Percentiles rank a stretch among this genome's conserved stretches.
phyloP scores from a whole-genome alignment of 169 alveolate genomes.

The Eimeria sp. region DNA sequence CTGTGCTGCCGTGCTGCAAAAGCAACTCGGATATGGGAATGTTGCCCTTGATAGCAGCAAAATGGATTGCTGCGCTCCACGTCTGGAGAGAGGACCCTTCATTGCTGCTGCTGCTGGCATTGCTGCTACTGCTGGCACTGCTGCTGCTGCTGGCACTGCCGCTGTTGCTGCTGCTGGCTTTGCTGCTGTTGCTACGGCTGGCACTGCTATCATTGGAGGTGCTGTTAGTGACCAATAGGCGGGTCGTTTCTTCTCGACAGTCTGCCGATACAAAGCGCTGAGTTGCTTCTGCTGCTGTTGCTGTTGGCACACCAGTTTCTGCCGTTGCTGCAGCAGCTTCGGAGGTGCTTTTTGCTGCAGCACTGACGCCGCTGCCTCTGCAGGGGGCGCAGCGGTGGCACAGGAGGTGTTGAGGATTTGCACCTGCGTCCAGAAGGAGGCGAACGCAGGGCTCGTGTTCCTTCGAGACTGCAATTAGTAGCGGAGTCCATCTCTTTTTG shows the following conservation, averaged over 20 bases:
- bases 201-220: no score
- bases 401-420: slow-evolving; percentile 81
- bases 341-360: background rate
- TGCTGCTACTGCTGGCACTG: background rate
- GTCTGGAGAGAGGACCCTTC: slow-evolving; percentile 53
- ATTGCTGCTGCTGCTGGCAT: background rate
- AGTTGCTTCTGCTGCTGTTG: slow-evolving; percentile 27
- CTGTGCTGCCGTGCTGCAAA: slow-evolving; percentile 85
- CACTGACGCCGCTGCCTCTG: slow-evolving; percentile 81
- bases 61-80: slow-evolving; percentile 88
- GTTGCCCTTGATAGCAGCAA: slow-evolving; percentile 88
- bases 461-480: slow-evolving; percentile 88
- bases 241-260: background rate
- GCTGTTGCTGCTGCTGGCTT: slow-evolving; percentile 7
- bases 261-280: background rate
- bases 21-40: slow-evolving; percentile 82
- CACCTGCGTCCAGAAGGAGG: slow-evolving; percentile 86
- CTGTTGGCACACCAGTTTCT: slow-evolving; percentile 5
- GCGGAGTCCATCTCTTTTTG: slow-evolving; percentile 87
- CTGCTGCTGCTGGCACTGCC: no score
- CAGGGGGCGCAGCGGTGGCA: slow-evolving; percentile 89
- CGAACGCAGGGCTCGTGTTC: slow-evolving; percentile 85
- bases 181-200: slow-evolving; percentile 13
- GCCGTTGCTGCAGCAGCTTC: background rate
- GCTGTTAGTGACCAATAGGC: no score